Conservation (phyloP, 1,284 basidiomycete species). For the Megacollybia platyphylla region DNA sequence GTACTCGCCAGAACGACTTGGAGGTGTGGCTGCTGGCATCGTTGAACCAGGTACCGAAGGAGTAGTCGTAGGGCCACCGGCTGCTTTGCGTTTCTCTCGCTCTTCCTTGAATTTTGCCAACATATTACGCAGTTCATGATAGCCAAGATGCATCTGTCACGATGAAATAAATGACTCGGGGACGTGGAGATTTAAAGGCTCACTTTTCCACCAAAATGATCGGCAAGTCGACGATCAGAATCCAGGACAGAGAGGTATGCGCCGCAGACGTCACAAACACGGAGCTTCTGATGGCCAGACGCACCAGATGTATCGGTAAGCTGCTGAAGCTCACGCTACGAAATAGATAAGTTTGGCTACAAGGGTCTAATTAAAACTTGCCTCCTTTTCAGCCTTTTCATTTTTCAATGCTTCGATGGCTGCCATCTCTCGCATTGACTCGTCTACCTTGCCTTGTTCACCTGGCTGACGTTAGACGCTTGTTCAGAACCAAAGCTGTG, state of each 20-base stretch:
- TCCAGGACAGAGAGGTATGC: slow-evolving; percentile 97
- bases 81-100: slow-evolving; percentile 69
- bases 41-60: slow-evolving; percentile 13
- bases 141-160: slow-evolving; percentile 91
- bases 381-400: slow-evolving; percentile 95
- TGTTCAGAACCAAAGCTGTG: background rate
- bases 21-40: slow-evolving; percentile 19
- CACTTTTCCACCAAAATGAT: slow-evolving; percentile 99
- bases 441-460: slow-evolving; percentile 96
- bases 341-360: slow-evolving; percentile 3
- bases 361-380: slow-evolving; percentile 18
- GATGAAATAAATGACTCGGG: slow-evolving; percentile 10
- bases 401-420: slow-evolving; percentile 96
- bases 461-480: slow-evolving; percentile 29
- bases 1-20: slow-evolving; percentile 35
- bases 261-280: slow-evolving; percentile 98
- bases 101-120: slow-evolving; percentile 81
- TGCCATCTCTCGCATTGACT: slow-evolving; percentile 94
- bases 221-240: slow-evolving; percentile 95
- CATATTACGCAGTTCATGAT: slow-evolving; percentile 94
- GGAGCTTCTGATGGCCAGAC: slow-evolving; percentile 96
- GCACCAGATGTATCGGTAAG: slow-evolving; percentile 97
- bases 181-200: slow-evolving; percentile 12
- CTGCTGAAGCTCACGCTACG: slow-evolving; percentile 84
- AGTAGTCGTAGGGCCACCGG: slow-evolving; percentile 16